Base-by-base conservation (phyloP, 352 stramenopile genomes). In the Phytophthora agathidicida region DNA sequence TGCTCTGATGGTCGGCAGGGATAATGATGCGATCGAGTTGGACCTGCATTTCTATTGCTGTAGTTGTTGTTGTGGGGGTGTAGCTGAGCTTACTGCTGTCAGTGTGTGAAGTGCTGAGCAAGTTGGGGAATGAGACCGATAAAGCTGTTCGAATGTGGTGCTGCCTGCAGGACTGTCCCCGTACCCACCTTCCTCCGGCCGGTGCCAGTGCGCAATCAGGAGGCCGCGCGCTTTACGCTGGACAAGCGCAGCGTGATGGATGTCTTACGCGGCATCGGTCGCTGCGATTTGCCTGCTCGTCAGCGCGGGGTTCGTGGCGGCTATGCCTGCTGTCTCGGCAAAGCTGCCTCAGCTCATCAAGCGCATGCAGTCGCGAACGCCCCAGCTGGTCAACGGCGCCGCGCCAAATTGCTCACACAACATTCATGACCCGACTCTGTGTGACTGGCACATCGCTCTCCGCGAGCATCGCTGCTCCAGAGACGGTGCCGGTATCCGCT, bases 161-260 rank as follows among this genome's bases (percentile, higher is more conserved):
- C 53, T 30, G 47, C 33, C n/a, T 60, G 49, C 31, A 26, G 57
- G 52, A 43, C 38, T 49, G 28, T 50, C 54, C 47, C 30, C 30
- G 46, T 27, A 64, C 45, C 55, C 52, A 61, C 9, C 36, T n/a
- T n/a, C n/a, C 42, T 48, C 52, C 43, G 30, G 35, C 50, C 32
- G 30, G 42, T 30, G 17, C 16, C n/a, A 45, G 35, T 19, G 39
- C 56, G 31, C 39, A 65, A 60, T 65, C 57, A 38, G 23, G 32
- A n/a, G 16, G 24, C 47, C 44, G 24, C 36, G 43, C 52, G 44
- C 51, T 7, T 51, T 52, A 49, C 38, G 52, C 37, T 61, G 47
- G 52, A 63, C 48, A 63, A 50, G 51, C 8, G 57, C 60, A 73
- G 58, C 65, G 52, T 73, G 65, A 67, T 60, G 53, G 53, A 70